phyloP scores from a whole-genome alignment of 2,329 filamentous ascomycete species.

The Fusarium fujikuroi region DNA sequence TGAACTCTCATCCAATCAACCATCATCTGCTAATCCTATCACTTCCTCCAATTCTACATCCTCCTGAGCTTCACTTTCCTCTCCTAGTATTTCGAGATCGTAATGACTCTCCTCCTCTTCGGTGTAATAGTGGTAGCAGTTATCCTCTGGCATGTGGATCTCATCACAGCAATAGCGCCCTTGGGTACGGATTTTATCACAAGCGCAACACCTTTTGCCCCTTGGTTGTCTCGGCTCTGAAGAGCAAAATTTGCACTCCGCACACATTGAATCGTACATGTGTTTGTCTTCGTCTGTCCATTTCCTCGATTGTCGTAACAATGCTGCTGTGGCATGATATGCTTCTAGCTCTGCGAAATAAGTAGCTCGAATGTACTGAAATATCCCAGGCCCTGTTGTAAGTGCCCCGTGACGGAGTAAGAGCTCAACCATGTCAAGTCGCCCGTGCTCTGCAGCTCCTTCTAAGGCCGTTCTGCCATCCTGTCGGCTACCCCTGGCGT shows the following conservation, averaged over 20 bases:
- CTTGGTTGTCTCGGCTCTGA: no score
- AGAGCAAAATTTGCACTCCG: accelerated
- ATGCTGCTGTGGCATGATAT: background rate
- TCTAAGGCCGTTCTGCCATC: background rate
- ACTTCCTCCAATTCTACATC: background rate
- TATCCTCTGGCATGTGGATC: background rate
- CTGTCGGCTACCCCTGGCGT: background rate
- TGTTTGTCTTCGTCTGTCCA: background rate
- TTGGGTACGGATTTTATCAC: accelerated
- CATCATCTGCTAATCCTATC: no score
- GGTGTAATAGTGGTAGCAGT: background rate
- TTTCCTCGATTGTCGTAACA: background rate
- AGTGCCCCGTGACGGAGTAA: background rate
- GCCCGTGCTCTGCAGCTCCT: constrained; percentile 1
- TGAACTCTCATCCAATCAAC: no score
- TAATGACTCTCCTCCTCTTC: accelerated
- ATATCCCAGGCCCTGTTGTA: background rate
- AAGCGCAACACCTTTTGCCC: accelerated
- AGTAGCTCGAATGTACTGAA: background rate
- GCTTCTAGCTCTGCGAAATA: accelerated
- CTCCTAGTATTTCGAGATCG: accelerated
- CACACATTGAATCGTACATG: accelerated
- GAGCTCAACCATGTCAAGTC: constrained; percentile 2
- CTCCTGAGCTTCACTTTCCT: no score
- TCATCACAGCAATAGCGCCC: background rate